Evolutionary conservation across 306 rosid genomes (phyloP).

Genomic region (Prunus campanulata): DNA sequence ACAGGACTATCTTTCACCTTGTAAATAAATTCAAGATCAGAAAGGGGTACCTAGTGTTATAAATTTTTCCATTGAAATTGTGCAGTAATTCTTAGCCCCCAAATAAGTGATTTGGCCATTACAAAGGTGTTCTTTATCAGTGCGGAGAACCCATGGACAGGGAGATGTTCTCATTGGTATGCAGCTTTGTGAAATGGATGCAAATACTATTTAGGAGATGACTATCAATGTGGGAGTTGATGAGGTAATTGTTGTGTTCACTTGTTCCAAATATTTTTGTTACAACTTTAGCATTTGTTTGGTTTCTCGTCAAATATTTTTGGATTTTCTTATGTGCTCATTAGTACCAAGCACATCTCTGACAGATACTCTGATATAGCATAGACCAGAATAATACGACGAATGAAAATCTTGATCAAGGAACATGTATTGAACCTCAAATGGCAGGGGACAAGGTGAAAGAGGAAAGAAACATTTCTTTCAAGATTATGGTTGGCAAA

Average conservation of each 20-base stretch:
- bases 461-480: not conserved
- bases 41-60: not conserved
- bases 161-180: not conserved
- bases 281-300: not conserved
- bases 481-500: conserved; percentile 10
- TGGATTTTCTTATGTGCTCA: not conserved
- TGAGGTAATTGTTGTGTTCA: not conserved
- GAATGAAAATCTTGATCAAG: too few relatives aligned
- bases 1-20: not conserved
- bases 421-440: not conserved
- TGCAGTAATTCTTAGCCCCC: not conserved
- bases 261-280: not conserved
- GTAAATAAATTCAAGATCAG: not conserved
- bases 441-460: not conserved
- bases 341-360: not conserved
- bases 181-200: not conserved
- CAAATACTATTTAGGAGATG: not conserved
- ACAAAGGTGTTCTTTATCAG: not conserved
- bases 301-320: too few relatives aligned
- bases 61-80: not conserved
- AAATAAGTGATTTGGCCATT: not conserved
- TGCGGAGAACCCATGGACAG: not conserved
- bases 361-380: not conserved
- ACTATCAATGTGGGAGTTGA: not conserved
- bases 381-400: not conserved